Conservation (phyloP, 2,329 filamentous ascomycete species). For the Emydomyces testavorans region DNA sequence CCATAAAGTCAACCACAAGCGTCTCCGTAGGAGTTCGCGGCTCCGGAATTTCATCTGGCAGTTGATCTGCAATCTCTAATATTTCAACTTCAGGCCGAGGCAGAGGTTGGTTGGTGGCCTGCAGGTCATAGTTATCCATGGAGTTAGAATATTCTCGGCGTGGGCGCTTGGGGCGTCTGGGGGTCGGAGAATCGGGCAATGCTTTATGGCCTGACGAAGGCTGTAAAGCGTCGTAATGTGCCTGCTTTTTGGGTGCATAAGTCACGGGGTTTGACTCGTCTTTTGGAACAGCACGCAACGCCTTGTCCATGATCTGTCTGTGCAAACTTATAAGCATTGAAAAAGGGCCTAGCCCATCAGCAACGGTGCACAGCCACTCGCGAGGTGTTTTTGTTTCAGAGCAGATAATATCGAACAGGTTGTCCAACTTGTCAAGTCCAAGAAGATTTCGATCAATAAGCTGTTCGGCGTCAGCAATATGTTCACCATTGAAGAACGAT, state of each 20-base stretch:
- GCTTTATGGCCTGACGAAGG: too few relatives aligned
- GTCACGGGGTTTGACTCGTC: neutral
- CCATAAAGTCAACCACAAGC: slow-evolving; percentile 1
- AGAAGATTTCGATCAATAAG: slow-evolving; percentile 10
- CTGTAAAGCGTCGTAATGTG: too few relatives aligned
- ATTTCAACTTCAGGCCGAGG: neutral
- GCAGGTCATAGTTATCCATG: neutral
- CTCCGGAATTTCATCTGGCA: slow-evolving; percentile 6
- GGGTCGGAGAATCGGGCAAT: too few relatives aligned
- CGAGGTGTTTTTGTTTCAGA: neutral
- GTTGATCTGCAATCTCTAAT: neutral
- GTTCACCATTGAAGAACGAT: slow-evolving; percentile 13
- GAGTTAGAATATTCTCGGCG: neutral
- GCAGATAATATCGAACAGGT: slow-evolving; percentile 13
- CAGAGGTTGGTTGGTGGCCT: neutral
- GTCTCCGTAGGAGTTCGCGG: slow-evolving; percentile 16
- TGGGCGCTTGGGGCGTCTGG: neutral
- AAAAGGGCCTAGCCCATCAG: slow-evolving; percentile 13
- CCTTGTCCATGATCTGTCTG: slow-evolving; percentile 9
- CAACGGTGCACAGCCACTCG: neutral
- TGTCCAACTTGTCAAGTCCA: slow-evolving; percentile 12
- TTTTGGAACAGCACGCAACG: neutral
- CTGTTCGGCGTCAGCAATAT: slow-evolving; percentile 8
- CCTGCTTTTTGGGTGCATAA: neutral
- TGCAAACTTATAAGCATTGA: slow-evolving; percentile 12